phyloP scores from a whole-genome alignment of 768 basidiomycete species.

The Scleroderma citrinum region DNA sequence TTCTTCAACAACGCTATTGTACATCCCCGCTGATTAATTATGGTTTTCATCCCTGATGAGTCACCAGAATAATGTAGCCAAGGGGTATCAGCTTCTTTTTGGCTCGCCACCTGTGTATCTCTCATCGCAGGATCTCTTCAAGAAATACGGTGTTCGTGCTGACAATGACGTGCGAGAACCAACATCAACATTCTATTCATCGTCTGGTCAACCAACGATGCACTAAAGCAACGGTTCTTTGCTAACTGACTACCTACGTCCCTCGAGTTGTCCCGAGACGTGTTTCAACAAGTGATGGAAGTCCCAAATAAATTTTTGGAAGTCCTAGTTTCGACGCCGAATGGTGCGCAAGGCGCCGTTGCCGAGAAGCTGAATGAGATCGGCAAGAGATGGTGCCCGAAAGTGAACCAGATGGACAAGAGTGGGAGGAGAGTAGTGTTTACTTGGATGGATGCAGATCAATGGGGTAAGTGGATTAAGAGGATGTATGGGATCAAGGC shows the following conservation, averaged over 20 bases:
- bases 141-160: constrained; percentile 31
- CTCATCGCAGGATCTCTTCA: constrained; percentile 30
- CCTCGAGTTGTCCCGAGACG: constrained; percentile 68
- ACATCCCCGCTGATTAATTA: constrained; percentile 4
- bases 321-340: constrained; percentile 56
- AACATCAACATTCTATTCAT: constrained; percentile 35
- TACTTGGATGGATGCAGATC: constrained; percentile 81
- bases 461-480: constrained; percentile 88
- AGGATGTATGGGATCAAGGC: constrained; percentile 75
- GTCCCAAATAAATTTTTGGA: constrained; percentile 70
- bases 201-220: constrained; percentile 1
- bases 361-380: constrained; percentile 44
- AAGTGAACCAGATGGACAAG: constrained; percentile 27
- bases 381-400: constrained; percentile 53
- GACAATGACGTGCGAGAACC: constrained; percentile 40
- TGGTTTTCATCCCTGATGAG: not conserved
- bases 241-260: constrained; percentile 67
- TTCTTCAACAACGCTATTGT: constrained; percentile 39
- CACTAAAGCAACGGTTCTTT: constrained; percentile 51
- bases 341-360: constrained; percentile 34
- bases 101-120: constrained; percentile 45
- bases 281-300: constrained; percentile 85
- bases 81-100: constrained; percentile 46
- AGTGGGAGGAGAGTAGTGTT: constrained; percentile 59
- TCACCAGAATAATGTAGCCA: constrained; percentile 45